phyloP scores from a whole-genome alignment of 2,329 filamentous ascomycete genomes.

The Colletotrichum cuscutae region DNA sequence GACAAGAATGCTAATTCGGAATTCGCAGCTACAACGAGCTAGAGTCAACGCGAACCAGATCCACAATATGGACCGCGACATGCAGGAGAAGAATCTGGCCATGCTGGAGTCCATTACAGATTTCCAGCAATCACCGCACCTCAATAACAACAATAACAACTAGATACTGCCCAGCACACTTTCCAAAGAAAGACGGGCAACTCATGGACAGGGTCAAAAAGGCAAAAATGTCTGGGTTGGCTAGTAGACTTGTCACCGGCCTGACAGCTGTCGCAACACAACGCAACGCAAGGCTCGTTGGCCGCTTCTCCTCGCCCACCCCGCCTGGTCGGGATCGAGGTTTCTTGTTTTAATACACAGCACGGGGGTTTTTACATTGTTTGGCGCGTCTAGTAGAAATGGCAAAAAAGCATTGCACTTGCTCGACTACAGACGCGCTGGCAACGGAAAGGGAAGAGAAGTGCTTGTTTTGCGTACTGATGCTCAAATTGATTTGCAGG shows the following conservation, averaged over 20 bases:
- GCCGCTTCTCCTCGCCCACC: slow-evolving; percentile 31
- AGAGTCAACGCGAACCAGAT: slow-evolving; percentile 59
- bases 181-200: not conserved
- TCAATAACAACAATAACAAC: slow-evolving; percentile 25
- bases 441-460: not conserved
- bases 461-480: slow-evolving; percentile 31
- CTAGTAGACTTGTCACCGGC: slow-evolving; percentile 23
- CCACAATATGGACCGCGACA: slow-evolving; percentile 64
- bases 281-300: slow-evolving; percentile 1
- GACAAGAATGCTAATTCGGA: slow-evolving; percentile 36
- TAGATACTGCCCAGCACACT: slow-evolving; percentile 6
- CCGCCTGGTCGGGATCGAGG: slow-evolving; percentile 21
- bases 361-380: slow-evolving; percentile 5
- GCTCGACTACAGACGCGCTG: not conserved
- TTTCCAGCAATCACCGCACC: slow-evolving; percentile 30
- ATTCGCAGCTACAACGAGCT: slow-evolving; percentile 38
- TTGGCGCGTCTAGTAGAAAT: not conserved
- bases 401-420: not conserved
- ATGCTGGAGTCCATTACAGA: slow-evolving; percentile 39
- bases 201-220: not conserved
- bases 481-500: slow-evolving; percentile 21
- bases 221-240: slow-evolving; percentile 4
- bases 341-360: slow-evolving; percentile 30
- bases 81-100: slow-evolving; percentile 63
- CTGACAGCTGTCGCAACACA: not conserved